phyloP scores from a whole-genome alignment of 2,329 filamentous ascomycete genomes.

The Verticillium longisporum region DNA sequence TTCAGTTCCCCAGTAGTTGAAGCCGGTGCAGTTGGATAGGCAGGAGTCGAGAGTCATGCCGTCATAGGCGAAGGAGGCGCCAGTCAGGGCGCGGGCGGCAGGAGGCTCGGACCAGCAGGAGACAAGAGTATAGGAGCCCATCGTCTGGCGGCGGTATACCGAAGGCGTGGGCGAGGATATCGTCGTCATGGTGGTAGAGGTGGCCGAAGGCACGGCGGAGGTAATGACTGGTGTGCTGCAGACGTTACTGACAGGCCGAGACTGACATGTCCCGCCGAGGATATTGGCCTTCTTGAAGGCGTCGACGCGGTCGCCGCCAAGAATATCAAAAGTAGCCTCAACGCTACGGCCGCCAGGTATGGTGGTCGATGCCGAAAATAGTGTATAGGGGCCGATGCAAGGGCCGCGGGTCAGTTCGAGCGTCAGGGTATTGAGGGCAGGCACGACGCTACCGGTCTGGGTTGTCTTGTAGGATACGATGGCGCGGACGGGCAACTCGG shows the following conservation, averaged over 20 bases:
- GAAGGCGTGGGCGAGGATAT: constrained; percentile 20
- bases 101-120: constrained; percentile 42
- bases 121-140: constrained; percentile 37
- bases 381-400: constrained; percentile 41
- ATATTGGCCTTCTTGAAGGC: constrained; percentile 40
- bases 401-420: constrained; percentile 32
- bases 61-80: constrained; percentile 33
- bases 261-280: constrained; percentile 35
- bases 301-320: constrained; percentile 32
- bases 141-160: constrained; percentile 25
- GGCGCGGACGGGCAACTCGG: constrained; percentile 31
- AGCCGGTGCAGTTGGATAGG: constrained; percentile 36
- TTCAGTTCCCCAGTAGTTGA: constrained; percentile 42
- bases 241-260: constrained; percentile 27
- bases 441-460: constrained; percentile 32
- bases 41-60: constrained; percentile 43
- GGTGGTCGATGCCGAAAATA: constrained; percentile 36
- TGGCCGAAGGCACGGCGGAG: constrained; percentile 3
- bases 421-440: constrained; percentile 27
- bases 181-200: constrained; percentile 17
- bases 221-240: constrained; percentile 11
- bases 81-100: constrained; percentile 34
- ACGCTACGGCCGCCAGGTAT: constrained; percentile 36
- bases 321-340: constrained; percentile 38
- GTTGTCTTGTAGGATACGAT: constrained; percentile 36